Evolutionary conservation across 352 stramenopile species (phyloP), one percentile per base, ranked within the genome.

Genomic region (Saprolegnia diclina): DNA sequence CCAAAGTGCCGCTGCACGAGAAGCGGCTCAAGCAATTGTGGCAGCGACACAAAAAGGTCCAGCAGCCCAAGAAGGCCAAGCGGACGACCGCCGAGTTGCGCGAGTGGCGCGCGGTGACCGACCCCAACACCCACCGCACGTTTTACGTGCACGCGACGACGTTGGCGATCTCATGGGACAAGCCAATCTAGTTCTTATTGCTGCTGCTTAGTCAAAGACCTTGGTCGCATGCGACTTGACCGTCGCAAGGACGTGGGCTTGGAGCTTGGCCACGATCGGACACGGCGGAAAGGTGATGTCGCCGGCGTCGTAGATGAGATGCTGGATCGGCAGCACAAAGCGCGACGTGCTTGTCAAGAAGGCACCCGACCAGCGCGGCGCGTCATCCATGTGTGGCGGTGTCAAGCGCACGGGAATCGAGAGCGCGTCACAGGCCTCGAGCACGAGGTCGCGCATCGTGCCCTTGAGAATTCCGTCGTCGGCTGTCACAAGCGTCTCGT

Each of bases 301-400:
- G 35, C 50, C 48, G 65, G 77, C 10, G 67, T 65, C 6, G 73
- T 88, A 69, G 9, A 52, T 45, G 29, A 69, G 52, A 9, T 52
- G 26, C 26, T 69, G 42, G 24, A 69, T 69, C 24, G 63, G 80
- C 11, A 94, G 69, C n/a, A 92, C 82, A 42, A 94, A 68, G 4
- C 85, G 83, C 29, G 85, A 92, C 45, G 85, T 94, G 64, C 85
- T 94, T 35, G 85, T 91, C 64, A 94, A 87, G 65, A 94, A 94
- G 61, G 83, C 91, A 4, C 74, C 84, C 54, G 90, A 77, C 85
- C 85, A 94, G 45, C 76, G 64, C 18, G 83, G 76, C 1, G 91
- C 72, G 11, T 78, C 71, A 35, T 86, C 75, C 16, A 94, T 71
- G 22, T 64, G 72, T 9, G 85, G 85, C 35, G 85, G 79, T 16